These are phyloP conservation scores for Colletotrichum viniferum DNA, from an alignment of 2,329 filamentous ascomycete species.

Conservation along the genomic window DNA sequence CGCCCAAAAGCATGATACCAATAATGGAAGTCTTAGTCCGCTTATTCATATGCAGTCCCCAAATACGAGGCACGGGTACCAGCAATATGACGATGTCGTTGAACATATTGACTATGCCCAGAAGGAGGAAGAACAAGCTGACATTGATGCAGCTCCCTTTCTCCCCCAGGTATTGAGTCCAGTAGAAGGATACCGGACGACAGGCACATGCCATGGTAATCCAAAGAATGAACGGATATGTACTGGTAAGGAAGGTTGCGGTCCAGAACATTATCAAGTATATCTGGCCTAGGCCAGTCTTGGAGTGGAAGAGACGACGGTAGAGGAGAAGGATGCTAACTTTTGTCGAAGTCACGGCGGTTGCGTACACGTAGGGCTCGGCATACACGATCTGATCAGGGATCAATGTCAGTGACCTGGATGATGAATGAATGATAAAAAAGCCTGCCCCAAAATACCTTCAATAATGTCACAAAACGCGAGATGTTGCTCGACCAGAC, in stretches of 20 bases:
- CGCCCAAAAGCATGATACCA: conserved; percentile 9
- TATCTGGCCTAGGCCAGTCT: background rate
- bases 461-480: background rate
- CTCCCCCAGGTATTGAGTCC: conserved; percentile 2
- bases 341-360: conserved; percentile 10
- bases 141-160: background rate
- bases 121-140: background rate
- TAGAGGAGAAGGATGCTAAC: conserved; percentile 16
- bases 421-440: background rate
- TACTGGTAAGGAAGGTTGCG: background rate
- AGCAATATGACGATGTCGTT: conserved; percentile 18
- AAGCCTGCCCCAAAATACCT: background rate
- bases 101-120: conserved; percentile 7
- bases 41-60: conserved; percentile 12
- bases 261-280: background rate
- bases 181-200: conserved; percentile 1
- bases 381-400: conserved; percentile 4
- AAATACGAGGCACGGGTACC: conserved; percentile 12
- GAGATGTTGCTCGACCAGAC: background rate
- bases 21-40: conserved; percentile 4
- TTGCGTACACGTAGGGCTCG: conserved; percentile 14
- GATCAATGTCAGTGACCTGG: background rate
- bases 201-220: conserved; percentile 8
- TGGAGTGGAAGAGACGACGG: background rate
- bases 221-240: conserved; percentile 11